phyloP scores from a whole-genome alignment of 495 filamentous ascomycete genomes.

The Penicillium tannophilum region DNA sequence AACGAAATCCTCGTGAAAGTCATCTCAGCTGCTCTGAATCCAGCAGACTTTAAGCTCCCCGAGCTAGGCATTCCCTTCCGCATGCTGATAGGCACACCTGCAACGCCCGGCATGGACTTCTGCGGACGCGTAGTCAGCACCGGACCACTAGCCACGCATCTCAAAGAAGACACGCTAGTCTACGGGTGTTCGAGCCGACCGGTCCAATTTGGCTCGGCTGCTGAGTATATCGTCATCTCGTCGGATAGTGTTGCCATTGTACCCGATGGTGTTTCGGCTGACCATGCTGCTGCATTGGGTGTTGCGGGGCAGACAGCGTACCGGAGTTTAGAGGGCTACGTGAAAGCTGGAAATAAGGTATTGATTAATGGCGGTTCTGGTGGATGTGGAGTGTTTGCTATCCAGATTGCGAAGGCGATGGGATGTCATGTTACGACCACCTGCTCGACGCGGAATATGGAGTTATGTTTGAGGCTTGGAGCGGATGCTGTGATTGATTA shows the following conservation, averaged over 20 bases:
- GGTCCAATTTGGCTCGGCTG: slow-evolving; percentile 51
- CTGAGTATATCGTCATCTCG: slow-evolving; percentile 50
- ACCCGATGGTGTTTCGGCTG: slow-evolving; percentile 52
- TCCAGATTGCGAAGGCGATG: slow-evolving; percentile 66
- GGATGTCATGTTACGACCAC: slow-evolving; percentile 63
- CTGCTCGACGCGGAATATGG: slow-evolving; percentile 60
- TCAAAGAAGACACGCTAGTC: slow-evolving; percentile 55
- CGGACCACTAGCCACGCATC: slow-evolving; percentile 30
- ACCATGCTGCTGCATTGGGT: slow-evolving; percentile 53
- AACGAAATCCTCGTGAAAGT: slow-evolving; percentile 60
- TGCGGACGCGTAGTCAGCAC: slow-evolving; percentile 58
- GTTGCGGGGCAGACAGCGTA: slow-evolving; percentile 61
- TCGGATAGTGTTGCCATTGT: slow-evolving; percentile 30
- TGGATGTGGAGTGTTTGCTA: slow-evolving; percentile 60
- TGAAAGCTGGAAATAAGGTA: slow-evolving; percentile 55
- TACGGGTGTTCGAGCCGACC: slow-evolving; percentile 50
- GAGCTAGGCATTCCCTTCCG: slow-evolving; percentile 49
- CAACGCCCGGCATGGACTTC: slow-evolving; percentile 65
- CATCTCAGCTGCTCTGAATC: slow-evolving; percentile 59
- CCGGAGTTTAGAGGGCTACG: slow-evolving; percentile 55
- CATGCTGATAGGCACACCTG: slow-evolving; percentile 40
- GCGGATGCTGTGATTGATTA: slow-evolving; percentile 74
- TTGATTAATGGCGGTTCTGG: slow-evolving; percentile 72
- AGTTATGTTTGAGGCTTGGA: slow-evolving; percentile 59
- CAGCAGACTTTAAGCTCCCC: slow-evolving; percentile 68